Percentiles rank a stretch among this genome's conserved stretches.
Conservation (phyloP, 208 protist species). For the Wallacemonas sp. region DNA sequence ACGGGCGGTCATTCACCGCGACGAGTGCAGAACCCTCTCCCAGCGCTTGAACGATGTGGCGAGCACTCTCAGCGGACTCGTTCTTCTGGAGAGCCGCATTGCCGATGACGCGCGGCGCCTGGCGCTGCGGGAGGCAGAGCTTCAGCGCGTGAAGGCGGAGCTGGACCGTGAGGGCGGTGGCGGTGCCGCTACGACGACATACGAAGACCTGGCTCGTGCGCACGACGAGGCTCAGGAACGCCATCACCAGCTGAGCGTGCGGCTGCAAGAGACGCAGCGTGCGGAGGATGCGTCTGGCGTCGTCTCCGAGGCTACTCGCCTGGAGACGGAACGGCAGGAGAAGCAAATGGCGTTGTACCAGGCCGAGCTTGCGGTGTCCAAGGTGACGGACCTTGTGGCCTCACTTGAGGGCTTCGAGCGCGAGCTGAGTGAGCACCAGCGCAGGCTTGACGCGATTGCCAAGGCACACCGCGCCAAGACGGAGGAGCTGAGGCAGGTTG, state of each 20-base stretch:
- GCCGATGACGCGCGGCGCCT: constrained; percentile 11
- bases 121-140: constrained; percentile 11
- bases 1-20: constrained; percentile 13
- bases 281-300: constrained; percentile 21
- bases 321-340: constrained; percentile 27
- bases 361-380: constrained; percentile 31
- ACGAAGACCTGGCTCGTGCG: constrained; percentile 47
- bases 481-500: constrained; percentile 3
- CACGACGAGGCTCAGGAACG: constrained; percentile 48
- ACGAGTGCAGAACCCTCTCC: constrained; percentile 10
- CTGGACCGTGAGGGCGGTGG: constrained; percentile 9
- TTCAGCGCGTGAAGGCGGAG: constrained; percentile 1
- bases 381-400: constrained; percentile 41
- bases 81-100: constrained; percentile 16
- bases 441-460: constrained; percentile 35
- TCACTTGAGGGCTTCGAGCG: constrained; percentile 15
- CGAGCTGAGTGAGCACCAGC: constrained; percentile 26
- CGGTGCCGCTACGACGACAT: constrained; percentile 15
- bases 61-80: constrained; percentile 9
- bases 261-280: constrained; percentile 57
- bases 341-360: constrained; percentile 35
- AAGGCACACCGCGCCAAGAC: constrained; percentile 6
- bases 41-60: constrained; percentile 21
- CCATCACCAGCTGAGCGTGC: constrained; percentile 49
- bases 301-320: constrained; percentile 5